Conservation (phyloP, 306 rosid genomes). For the Neltuma alba region DNA sequence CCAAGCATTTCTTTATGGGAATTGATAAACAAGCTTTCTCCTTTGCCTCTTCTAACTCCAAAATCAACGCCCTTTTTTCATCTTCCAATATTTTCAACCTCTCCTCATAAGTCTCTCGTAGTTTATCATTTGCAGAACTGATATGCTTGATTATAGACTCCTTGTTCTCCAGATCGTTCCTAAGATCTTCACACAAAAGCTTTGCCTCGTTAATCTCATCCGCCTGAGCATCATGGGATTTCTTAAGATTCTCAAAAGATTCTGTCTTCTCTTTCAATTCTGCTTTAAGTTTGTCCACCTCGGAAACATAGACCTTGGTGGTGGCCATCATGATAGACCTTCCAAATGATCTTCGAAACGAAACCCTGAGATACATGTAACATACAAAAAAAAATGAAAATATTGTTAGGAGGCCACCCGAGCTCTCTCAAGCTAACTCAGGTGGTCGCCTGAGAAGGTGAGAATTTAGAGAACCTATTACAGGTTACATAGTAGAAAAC, state of each 20-base stretch:
- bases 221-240: constrained; percentile 50
- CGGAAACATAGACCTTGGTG: constrained; percentile 54
- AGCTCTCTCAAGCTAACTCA: background rate
- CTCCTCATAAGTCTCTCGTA: constrained; percentile 52
- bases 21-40: constrained; percentile 54
- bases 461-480: background rate
- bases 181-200: constrained; percentile 49
- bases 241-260: constrained; percentile 59
- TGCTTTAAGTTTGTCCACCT: constrained; percentile 63
- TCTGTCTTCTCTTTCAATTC: constrained; percentile 59
- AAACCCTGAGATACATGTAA: constrained; percentile 21
- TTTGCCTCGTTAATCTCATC: constrained; percentile 41
- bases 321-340: constrained; percentile 52
- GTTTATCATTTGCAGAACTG: constrained; percentile 59
- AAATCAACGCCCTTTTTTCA: constrained; percentile 47
- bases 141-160: constrained; percentile 61
- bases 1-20: constrained; percentile 46
- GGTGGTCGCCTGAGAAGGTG: background rate
- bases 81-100: constrained; percentile 50
- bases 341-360: constrained; percentile 15
- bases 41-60: constrained; percentile 64
- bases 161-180: constrained; percentile 42
- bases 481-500: background rate
- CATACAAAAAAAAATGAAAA: background rate
- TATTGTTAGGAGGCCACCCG: background rate